Base-by-base conservation (phyloP, 2,329 filamentous ascomycete species). In the Fusarium domesticum region DNA sequence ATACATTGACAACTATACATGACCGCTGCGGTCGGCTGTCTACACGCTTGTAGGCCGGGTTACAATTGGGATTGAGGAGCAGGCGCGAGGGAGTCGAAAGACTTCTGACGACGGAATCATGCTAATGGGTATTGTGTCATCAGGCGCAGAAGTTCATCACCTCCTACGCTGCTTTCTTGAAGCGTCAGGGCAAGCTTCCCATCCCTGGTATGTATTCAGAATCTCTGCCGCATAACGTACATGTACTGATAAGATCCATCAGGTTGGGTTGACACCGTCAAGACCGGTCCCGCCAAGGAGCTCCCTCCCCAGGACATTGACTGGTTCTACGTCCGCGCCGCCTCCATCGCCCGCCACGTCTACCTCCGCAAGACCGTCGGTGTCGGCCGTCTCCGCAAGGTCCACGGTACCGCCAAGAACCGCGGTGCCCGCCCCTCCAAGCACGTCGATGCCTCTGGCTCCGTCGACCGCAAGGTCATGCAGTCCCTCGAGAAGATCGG, bases 251-350 rank as follows among this genome's bases (percentile, higher is more conserved):
- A 28, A 8, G 23, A 41, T 43, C 32, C 5, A 5, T 3, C 50
- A 95, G 90, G 89, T 80, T 97, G 92, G 92, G 92, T 96, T 74
- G 93, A 98, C 73, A 96, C 92, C 69, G 93, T 97, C 79, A 98
- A 98, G 87, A 96, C 92, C 64, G 92, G 89, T 67, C 82, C 85
- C 71, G 87, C 87, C 72, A 96, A 96, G 78, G 93, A 98, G 81
- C 87, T 98, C 64, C 92, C 92, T 68, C 93, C 92, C 68, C 91
- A 97, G 84, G 87, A 91, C 74, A 89, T 91, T 71, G 93, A 98
- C 83, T 98, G 93, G 93, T 95, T 84, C 80, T 88, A 84, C 75
- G 74, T 84, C 71, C 91, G 93, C 70, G 91, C 92, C 66, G 93
- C 93, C 65, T 84, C 92, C 61, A 86, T 98, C 70, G 93, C 93